Evolutionary conservation across 2,329 filamentous ascomycete species (phyloP), one percentile per base, ranked within the genome.

Genomic region (Aspergillus pseudotamarii): DNA sequence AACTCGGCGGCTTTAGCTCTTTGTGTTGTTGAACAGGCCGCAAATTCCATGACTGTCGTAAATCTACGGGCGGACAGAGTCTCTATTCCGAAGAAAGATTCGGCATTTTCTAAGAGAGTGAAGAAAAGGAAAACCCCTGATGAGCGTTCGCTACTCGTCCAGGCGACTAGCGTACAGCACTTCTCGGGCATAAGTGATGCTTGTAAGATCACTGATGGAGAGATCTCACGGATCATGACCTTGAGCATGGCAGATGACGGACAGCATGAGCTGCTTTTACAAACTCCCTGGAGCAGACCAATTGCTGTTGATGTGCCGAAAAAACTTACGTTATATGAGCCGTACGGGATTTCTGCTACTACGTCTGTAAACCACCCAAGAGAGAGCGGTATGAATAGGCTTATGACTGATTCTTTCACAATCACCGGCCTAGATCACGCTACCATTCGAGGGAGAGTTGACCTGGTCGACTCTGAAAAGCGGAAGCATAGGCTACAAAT

Each of bases 251-350:
- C 87, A 28, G 83, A 84, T 57, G 82, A 87, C 66, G 89, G 89
- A 1, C 84, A 85, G 34, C 85, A 87, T 54, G 87, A 91, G 71
- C 77, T 94, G 19, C 91, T 89, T 67, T 80, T 92, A 11, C 91
- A 93, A 75, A 90, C 90, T 6, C 91, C 90, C 0, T 94, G 91
- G 91, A 89, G 89, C 62, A 85, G 85, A 58, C 82, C 91, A 14
- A 87, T 88, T n/a, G 88, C 87, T 50, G 79, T 93, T n/a, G 80
- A 84, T 0, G 77, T 93, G 2, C 89, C 90, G 2, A 69, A 64
- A 8, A 80, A 83, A 32, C 79, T 93, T 23, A 83, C 84, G 63
- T 75, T 88, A 26, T 84, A 88, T 61, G 87, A 90, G 66, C 81
- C 85, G 30, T 84, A 86, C 69, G 86, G 83, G 62, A 79, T 91